Conservation (phyloP, 306 rosid genomes). For the Hippophae tibetana region DNA sequence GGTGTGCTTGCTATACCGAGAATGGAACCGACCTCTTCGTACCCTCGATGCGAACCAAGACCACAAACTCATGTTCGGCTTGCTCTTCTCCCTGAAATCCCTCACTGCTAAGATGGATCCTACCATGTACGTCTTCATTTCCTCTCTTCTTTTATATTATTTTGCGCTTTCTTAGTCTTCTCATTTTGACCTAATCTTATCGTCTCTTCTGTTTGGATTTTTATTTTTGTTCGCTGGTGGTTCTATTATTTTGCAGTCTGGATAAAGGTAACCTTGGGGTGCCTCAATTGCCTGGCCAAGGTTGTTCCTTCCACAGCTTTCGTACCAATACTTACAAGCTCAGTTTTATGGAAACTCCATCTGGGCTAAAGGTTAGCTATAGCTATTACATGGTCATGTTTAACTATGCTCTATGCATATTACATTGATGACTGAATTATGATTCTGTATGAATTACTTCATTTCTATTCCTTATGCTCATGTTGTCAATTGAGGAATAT, state of each 20-base stretch:
- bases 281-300: constrained; percentile 95
- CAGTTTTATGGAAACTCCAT: constrained; percentile 89
- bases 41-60: constrained; percentile 85
- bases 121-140: constrained; percentile 28
- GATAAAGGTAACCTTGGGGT: constrained; percentile 91
- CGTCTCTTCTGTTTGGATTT: background rate
- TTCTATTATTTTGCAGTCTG: constrained; percentile 26
- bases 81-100: constrained; percentile 91
- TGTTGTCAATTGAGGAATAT: too few species aligned
- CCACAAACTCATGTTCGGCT: constrained; percentile 94
- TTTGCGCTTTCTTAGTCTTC: background rate
- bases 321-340: constrained; percentile 87
- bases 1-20: constrained; percentile 79
- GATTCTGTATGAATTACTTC: too few species aligned
- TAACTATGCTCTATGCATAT: too few species aligned
- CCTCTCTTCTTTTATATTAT: background rate
- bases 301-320: constrained; percentile 95
- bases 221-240: too few species aligned
- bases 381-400: background rate
- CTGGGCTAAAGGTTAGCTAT: constrained; percentile 70
- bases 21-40: constrained; percentile 87
- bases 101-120: constrained; percentile 96
- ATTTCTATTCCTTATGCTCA: too few species aligned
- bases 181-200: background rate
- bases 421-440: background rate